phyloP scores from a whole-genome alignment of 192 early-diverging fungal species.

The Coemansia sp. region DNA sequence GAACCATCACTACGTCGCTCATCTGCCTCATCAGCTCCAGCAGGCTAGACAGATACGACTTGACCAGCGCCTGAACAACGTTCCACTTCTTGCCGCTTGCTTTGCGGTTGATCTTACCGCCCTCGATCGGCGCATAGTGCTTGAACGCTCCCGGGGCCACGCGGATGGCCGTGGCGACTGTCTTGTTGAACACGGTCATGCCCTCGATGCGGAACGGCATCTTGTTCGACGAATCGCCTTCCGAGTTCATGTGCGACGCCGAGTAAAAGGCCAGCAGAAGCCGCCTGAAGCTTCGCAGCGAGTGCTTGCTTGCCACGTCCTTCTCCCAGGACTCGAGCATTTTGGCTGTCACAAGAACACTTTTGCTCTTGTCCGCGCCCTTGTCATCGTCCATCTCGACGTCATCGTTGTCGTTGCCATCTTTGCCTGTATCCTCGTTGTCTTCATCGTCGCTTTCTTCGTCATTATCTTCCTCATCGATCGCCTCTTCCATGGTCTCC shows the following conservation, averaged over 20 bases:
- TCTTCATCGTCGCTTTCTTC: conserved; percentile 56
- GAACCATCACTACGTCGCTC: conserved; percentile 81
- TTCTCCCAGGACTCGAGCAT: conserved; percentile 77
- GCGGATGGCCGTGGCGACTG: conserved; percentile 73
- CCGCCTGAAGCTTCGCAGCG: conserved; percentile 68
- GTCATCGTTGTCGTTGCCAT: conserved; percentile 41
- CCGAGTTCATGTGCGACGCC: conserved; percentile 73
- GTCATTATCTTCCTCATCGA: conserved; percentile 46
- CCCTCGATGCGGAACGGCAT: conserved; percentile 73
- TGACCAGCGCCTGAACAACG: conserved; percentile 71
- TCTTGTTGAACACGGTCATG: conserved; percentile 73
- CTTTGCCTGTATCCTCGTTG: conserved; percentile 20
- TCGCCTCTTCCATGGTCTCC: conserved; percentile 67
- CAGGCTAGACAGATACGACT: conserved; percentile 77
- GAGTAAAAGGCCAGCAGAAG: conserved; percentile 84
- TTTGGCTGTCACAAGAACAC: conserved; percentile 61
- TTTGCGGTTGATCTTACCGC: conserved; percentile 34
- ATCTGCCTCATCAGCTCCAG: conserved; percentile 76
- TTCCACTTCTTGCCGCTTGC: conserved; percentile 64
- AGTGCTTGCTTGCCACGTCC: conserved; percentile 59
- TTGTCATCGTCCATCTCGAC: conserved; percentile 55
- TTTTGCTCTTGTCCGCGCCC: conserved; percentile 20
- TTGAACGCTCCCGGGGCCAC: conserved; percentile 67
- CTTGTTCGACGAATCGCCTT: conserved; percentile 54
- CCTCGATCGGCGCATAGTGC: conserved; percentile 60